Percentiles rank a stretch among this genome's conserved stretches.
These are phyloP conservation scores for Marchantia paleacea DNA, from an alignment of 225 moss, liverwort and hornwort species.

Conservation along the genomic window DNA sequence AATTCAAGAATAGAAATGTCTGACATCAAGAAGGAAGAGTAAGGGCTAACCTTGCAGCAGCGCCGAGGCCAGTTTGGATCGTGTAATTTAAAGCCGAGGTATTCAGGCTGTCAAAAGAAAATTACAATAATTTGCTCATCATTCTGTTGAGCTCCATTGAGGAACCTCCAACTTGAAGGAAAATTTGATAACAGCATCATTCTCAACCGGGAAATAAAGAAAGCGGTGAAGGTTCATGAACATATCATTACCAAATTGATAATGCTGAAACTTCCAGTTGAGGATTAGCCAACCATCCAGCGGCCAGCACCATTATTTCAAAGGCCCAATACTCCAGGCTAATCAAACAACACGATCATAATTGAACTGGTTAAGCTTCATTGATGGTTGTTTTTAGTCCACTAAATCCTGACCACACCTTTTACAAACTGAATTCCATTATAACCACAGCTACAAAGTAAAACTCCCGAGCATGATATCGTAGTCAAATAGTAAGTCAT, in stretches of 20 bases:
- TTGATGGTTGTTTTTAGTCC: neutral
- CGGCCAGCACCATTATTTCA: slow-evolving; percentile 46
- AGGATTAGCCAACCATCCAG: slow-evolving; percentile 41
- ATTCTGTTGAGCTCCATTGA: neutral
- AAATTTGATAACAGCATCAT: neutral
- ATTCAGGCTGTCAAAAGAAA: slow-evolving; percentile 56
- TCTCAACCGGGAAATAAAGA: neutral
- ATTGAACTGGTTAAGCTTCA: neutral
- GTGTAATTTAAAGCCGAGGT: slow-evolving; percentile 61
- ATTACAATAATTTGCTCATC: neutral
- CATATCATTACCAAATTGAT: slow-evolving; percentile 36
- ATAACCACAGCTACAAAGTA: too few species aligned
- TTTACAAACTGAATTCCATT: too few species aligned
- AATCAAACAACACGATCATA: neutral
- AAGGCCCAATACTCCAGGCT: slow-evolving; percentile 58
- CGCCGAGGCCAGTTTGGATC: slow-evolving; percentile 83
- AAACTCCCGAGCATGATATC: too few species aligned
- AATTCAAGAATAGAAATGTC: neutral
- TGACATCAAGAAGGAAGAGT: neutral
- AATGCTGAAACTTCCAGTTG: slow-evolving; percentile 50
- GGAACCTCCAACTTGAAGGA: neutral
- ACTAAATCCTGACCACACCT: too few species aligned
- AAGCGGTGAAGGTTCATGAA: too few species aligned
- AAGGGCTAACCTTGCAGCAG: slow-evolving; percentile 65
- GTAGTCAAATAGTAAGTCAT: too few species aligned